These are phyloP conservation scores for Trametes polyzona DNA, from an alignment of 1,284 basidiomycete genomes.

Conservation along the genomic window DNA sequence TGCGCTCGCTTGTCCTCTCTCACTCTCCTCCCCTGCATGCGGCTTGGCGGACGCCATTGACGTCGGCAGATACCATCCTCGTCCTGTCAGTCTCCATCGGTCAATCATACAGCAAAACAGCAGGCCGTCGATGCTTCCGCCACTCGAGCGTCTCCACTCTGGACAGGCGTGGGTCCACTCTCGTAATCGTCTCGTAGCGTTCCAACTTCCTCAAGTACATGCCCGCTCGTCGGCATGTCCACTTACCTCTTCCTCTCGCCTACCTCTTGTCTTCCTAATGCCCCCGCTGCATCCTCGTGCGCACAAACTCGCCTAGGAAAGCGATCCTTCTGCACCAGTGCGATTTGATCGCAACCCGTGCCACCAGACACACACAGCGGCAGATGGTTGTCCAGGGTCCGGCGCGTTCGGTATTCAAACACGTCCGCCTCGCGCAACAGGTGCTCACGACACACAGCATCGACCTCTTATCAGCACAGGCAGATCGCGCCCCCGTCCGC, in stretches of 20 bases:
- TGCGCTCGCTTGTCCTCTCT: not conserved
- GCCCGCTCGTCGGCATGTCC: not conserved
- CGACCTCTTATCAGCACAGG: not conserved
- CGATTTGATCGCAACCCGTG: conserved; percentile 17
- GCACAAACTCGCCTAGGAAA: not conserved
- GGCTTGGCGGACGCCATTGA: not conserved
- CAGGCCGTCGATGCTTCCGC: not conserved
- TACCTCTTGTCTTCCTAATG: not conserved
- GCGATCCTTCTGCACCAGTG: conserved; percentile 1
- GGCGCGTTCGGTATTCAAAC: conserved; percentile 9
- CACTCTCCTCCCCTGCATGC: not conserved
- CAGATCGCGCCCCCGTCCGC: not conserved
- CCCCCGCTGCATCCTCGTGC: not conserved
- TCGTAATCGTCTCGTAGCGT: not conserved
- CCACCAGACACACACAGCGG: not conserved
- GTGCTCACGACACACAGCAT: not conserved
- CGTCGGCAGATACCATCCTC: not conserved
- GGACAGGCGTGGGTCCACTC: not conserved
- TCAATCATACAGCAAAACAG: not conserved
- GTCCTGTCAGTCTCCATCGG: not conserved
- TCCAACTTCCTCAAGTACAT: not conserved
- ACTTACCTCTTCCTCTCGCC: not conserved
- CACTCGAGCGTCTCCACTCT: not conserved
- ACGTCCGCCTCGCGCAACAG: not conserved
- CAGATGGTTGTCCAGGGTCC: not conserved